These are phyloP conservation scores for Brassica juncea DNA, from an alignment of 345 rosid genomes.

Conservation along the genomic window DNA sequence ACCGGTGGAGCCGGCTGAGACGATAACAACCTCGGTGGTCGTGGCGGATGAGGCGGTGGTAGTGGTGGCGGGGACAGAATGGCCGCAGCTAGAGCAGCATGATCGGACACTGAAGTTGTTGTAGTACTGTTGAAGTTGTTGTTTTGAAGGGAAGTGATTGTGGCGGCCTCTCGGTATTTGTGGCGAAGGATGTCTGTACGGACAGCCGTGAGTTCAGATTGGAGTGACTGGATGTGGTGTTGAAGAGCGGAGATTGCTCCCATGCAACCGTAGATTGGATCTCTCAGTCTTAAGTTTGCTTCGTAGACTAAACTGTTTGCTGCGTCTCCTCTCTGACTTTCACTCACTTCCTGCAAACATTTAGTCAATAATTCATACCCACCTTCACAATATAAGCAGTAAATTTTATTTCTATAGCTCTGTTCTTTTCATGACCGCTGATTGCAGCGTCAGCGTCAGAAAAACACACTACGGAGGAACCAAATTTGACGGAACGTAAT, in stretches of 20 bases:
- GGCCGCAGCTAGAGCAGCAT: slow-evolving; percentile 38
- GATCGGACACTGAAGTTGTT: slow-evolving; percentile 28
- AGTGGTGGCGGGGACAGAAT: slow-evolving; percentile 37
- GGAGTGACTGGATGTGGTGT: slow-evolving; percentile 65
- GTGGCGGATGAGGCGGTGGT: slow-evolving; percentile 36
- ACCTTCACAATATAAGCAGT: neutral
- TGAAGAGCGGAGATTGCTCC: slow-evolving; percentile 76
- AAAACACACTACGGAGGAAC: too few species aligned
- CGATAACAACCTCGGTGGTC: slow-evolving; percentile 30
- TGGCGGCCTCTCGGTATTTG: slow-evolving; percentile 55
- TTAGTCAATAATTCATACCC: neutral
- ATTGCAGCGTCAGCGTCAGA: too few species aligned
- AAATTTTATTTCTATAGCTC: neutral
- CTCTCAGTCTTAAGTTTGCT: slow-evolving; percentile 71
- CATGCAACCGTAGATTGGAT: slow-evolving; percentile 81
- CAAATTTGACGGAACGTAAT: too few species aligned
- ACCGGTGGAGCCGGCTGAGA: slow-evolving; percentile 45
- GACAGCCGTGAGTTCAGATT: slow-evolving; percentile 58
- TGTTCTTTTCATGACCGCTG: too few species aligned
- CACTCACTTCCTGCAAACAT: slow-evolving; percentile 58
- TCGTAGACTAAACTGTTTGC: slow-evolving; percentile 79
- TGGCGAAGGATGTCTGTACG: slow-evolving; percentile 59
- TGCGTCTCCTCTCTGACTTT: slow-evolving; percentile 70
- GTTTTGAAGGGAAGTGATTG: slow-evolving; percentile 34
- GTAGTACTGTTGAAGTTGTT: slow-evolving; percentile 34